Base-by-base conservation (phyloP, 2,329 filamentous ascomycete genomes). In the Cytospora piceicola region DNA sequence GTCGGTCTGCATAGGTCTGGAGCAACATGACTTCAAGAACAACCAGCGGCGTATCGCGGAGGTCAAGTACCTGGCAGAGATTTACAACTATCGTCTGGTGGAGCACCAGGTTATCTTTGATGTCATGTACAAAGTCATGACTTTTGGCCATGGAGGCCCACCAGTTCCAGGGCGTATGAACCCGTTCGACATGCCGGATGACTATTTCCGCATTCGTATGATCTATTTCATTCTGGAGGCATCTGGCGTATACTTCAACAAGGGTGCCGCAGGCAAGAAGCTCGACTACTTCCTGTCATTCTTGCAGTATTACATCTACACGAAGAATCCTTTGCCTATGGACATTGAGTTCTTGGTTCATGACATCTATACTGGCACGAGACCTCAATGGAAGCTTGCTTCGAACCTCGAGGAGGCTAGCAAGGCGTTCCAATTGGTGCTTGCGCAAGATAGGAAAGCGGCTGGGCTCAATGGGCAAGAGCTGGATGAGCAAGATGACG, bases 61-160 rank as follows among this genome's bases (percentile, higher is more conserved):
- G 77, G 92, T 97, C 73, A 98, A 97, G 75, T 99, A 97, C 75
- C 83, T 99, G 6, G 94, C 92, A 27, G 95, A 99, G 77, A 85
- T 99, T 12, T 99, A 99, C 80, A 97, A 97, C 73, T 99, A 98
- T 76, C 91, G 95, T 65, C 92, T 99, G 87, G 86, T 99, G 46
- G 95, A 99, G 76, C 95, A 96, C 53, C 91, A 92, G 0, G 91
- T 98, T 29, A 90, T 99, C 60, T 99, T 99, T 72, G 95, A 99
- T 74, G 92, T 90, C 0, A 85, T 99, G 78, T 99, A 97, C 81
- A 93, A 93, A 74, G 91, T 99, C 71, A 85, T 97, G 75, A 96
- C 93, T 9, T 97, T 96, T 75, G 95, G 94, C 30, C 92, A 98
- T 76, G 88, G 89, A 34, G 94, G 94, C 0, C 92, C 91, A 53